Base-by-base conservation (phyloP, 805 yeast species). In the Nakazawaea wyomingensis region DNA sequence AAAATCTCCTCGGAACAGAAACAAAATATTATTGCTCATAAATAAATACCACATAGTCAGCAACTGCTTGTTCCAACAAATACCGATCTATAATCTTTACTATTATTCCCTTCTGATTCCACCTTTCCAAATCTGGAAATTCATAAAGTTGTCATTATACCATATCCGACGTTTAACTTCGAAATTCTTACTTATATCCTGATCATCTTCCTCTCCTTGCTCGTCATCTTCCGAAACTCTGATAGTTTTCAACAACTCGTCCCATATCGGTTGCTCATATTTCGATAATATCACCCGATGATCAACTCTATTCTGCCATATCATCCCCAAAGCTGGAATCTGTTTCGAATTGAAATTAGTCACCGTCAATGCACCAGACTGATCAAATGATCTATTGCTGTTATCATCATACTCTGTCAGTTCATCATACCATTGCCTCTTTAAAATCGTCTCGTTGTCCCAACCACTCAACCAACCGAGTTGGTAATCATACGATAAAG, bases 401-500 rank as follows among this genome's bases (percentile, higher is more conserved):
- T 16, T 19, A 13, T 11, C 32, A 4, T 37, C 40, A n/a, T 28
- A 37, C n/a, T 37, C 40, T 4, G 13, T 7, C 7, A 18, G 14
- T 11, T 39, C 54, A 30, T 43, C 49, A 34, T 34, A 50, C 16
- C 34, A 48, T 34, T 65, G 68, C 24, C 65, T 52, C 37, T 56
- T 51, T 31, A 51, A 37, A 18, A 71, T 66, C 16, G 63, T 56
- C 1, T 62, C 59, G 44, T 65, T 64, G 48, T 76, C 80, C 95
- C 95, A 88, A 1, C 96, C 96, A 17, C 78, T 71, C 35, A 78
- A 64, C 74, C 83, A 78, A 5, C 90, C 85, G 16, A 80, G 53
- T 54, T 88, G 96, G 54, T 79, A 76, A 44, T 82, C 84, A 39
- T 72, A 62, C 31, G 64, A 65, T 44, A 75, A 57, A 3, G 69